A percentile compares a stretch with the other conserved stretches of the same genome.
These are phyloP conservation scores for Pleurotus djamor DNA, from an alignment of 768 basidiomycete species.

Conservation along the genomic window DNA sequence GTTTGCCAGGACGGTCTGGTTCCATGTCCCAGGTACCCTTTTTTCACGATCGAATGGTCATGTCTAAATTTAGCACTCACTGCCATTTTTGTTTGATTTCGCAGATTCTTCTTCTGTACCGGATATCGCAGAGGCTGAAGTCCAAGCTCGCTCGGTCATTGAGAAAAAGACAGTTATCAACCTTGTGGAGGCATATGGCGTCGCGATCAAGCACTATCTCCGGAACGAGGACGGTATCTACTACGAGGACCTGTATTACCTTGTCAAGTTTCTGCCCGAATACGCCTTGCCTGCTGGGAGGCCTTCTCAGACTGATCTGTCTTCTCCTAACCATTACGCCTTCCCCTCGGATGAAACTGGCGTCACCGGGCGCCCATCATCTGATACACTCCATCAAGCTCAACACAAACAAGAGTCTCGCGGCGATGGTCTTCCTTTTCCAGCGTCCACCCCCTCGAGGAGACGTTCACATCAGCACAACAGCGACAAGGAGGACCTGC, in stretches of 20 bases:
- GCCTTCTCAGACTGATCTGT: slow-evolving; percentile 31
- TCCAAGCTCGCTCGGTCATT: slow-evolving; percentile 46
- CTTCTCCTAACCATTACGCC: not conserved
- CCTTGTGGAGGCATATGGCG: slow-evolving; percentile 61
- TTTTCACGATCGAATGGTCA: not conserved
- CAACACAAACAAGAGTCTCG: not conserved
- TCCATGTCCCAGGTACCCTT: slow-evolving; percentile 47
- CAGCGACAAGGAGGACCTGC: not conserved
- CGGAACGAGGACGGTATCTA: slow-evolving; percentile 56
- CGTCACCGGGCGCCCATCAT: not conserved
- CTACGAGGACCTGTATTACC: slow-evolving; percentile 59
- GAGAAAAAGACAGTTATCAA: slow-evolving; percentile 73
- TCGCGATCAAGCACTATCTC: slow-evolving; percentile 70
- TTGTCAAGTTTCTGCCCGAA: slow-evolving; percentile 71
- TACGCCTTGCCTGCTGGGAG: slow-evolving; percentile 55
- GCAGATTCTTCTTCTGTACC: slow-evolving; percentile 11
- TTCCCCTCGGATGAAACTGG: not conserved
- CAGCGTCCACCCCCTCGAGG: slow-evolving; percentile 3
- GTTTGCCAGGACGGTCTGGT: slow-evolving; percentile 60
- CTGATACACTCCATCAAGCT: slow-evolving; percentile 5
- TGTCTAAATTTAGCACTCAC: not conserved
- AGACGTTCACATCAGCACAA: not conserved
- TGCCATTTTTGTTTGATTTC: not conserved
- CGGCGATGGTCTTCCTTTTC: not conserved
- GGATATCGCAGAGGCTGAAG: slow-evolving; percentile 20